Percentiles rank a stretch among this genome's conserved stretches.
phyloP scores from a whole-genome alignment of 2,329 filamentous ascomycete species.

The Macrophomina pseudophaseolina region DNA sequence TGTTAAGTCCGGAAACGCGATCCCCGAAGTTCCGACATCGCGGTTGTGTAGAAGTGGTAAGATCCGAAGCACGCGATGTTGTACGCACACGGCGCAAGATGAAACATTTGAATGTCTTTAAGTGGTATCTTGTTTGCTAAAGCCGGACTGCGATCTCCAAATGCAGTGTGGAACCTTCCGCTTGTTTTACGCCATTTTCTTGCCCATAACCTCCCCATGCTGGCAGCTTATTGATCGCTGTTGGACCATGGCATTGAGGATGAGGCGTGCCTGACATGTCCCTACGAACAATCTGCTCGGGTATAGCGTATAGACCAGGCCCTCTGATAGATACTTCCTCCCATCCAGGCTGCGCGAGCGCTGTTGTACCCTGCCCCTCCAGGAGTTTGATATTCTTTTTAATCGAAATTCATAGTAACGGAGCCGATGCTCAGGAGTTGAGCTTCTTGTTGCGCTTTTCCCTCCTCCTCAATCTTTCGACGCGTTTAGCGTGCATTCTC shows the following conservation, averaged over 20 bases:
- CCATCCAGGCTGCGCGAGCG: neutral
- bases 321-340: neutral
- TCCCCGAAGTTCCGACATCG: constrained; percentile 8
- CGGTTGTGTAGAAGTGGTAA: neutral
- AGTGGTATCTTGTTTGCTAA: constrained; percentile 13
- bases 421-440: constrained; percentile 48
- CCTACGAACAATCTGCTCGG: constrained; percentile 5
- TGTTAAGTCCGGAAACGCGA: neutral
- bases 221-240: neutral
- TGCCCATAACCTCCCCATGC: constrained; percentile 15
- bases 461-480: constrained; percentile 89
- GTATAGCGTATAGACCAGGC: neutral
- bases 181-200: neutral
- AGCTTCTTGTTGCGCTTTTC: constrained; percentile 93
- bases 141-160: neutral
- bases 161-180: neutral
- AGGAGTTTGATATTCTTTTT: neutral
- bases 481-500: constrained; percentile 96
- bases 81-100: neutral
- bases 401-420: neutral
- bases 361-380: neutral
- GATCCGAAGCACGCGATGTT: neutral
- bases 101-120: constrained; percentile 9
- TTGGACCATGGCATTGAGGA: neutral
- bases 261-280: neutral